phyloP scores from a whole-genome alignment of 2,329 filamentous ascomycete species.

The Neofusicoccum ribis region DNA sequence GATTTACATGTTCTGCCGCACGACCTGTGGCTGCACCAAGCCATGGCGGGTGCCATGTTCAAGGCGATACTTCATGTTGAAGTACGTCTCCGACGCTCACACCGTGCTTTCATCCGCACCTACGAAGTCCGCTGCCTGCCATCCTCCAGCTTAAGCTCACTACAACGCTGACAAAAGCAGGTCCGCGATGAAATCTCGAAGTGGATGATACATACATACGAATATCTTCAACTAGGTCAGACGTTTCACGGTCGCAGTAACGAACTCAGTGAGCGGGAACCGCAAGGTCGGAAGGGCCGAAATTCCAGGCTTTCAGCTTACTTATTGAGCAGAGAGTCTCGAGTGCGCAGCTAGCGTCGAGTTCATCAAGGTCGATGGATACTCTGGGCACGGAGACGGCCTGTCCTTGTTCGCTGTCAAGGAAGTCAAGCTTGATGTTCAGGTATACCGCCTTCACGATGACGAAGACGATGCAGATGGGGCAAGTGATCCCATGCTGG shows the following conservation, averaged over 20 bases:
- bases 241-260: conserved; percentile 34
- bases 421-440: conserved; percentile 43
- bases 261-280: no score
- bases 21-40: neutral
- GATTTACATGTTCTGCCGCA: no score
- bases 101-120: neutral
- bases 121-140: neutral
- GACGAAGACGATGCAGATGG: conserved; percentile 27
- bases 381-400: conserved; percentile 30
- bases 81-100: neutral
- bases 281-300: no score
- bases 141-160: neutral
- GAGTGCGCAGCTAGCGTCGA: conserved; percentile 33
- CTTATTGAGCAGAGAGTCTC: conserved; percentile 26
- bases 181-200: conserved; percentile 38
- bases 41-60: neutral
- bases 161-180: conserved; percentile 23
- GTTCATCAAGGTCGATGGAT: conserved; percentile 41
- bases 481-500: neutral
- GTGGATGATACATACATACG: conserved; percentile 39
- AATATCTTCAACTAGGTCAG: conserved; percentile 36
- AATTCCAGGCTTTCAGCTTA: neutral
- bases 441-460: conserved; percentile 42
- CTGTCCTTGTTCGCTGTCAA: conserved; percentile 27
- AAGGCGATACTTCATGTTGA: neutral